Conservation (phyloP, 129 eudicot genomes). For the Chrysanthemum makinoi region DNA sequence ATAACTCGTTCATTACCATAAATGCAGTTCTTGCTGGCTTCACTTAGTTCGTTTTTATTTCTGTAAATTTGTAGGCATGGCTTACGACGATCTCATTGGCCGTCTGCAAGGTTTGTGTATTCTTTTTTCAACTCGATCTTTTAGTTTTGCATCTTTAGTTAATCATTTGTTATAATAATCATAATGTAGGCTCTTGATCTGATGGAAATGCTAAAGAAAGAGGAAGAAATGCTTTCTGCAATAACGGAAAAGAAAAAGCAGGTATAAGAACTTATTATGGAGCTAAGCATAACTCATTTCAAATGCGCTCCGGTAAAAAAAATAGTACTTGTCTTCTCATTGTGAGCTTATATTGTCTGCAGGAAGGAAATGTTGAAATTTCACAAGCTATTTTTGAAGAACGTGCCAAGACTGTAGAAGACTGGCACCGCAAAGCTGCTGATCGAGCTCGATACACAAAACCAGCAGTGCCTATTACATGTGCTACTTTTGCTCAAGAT, state of each 20-base stretch:
- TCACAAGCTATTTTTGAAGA: constrained; percentile 68
- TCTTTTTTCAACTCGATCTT: neutral
- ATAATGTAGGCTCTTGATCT: constrained; percentile 75
- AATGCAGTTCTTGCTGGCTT: neutral
- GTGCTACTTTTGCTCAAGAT: constrained; percentile 98
- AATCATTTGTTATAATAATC: constrained; percentile 18
- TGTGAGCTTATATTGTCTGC: constrained; percentile 30
- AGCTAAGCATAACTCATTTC: neutral
- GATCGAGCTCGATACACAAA: constrained; percentile 71
- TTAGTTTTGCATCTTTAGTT: neutral
- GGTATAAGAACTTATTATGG: constrained; percentile 33
- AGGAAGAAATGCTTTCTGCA: constrained; percentile 91
- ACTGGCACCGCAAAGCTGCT: constrained; percentile 91
- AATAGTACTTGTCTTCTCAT: neutral
- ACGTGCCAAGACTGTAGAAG: constrained; percentile 80
- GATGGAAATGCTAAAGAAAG: constrained; percentile 88
- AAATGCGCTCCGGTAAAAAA: neutral
- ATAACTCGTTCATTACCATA: neutral
- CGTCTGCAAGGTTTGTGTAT: constrained; percentile 52
- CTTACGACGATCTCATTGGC: constrained; percentile 80
- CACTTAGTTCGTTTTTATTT: neutral
- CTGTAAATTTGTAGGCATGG: constrained; percentile 69
- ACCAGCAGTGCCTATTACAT: constrained; percentile 82
- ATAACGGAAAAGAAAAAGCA: constrained; percentile 64
- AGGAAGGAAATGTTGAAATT: constrained; percentile 70